Evolutionary conservation across 495 filamentous ascomycete genomes (phyloP), one percentile per base, ranked within the genome.

Genomic region (Xylaria flabelliformis): DNA sequence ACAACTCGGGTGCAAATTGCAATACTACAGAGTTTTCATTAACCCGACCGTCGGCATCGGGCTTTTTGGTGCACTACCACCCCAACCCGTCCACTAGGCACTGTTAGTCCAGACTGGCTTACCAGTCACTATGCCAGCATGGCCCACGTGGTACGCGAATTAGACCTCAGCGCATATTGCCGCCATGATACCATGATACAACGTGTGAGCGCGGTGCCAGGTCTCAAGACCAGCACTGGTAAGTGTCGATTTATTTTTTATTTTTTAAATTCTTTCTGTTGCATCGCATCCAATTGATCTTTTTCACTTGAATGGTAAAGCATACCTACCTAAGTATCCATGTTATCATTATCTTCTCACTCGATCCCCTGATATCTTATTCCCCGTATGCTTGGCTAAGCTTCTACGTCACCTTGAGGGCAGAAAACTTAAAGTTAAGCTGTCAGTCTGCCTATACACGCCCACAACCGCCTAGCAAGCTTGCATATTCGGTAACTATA

Each of bases 201-300:
- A 82, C 85, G 76, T 83, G 85, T 81, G 29, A 73, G 70, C 64
- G 63, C 72, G 21, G 80, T 86, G 51, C 84, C 83, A n/a, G 84
- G 82, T 62, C 73, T 86, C 66, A 86, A 82, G 73, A 85, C 84
- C 32, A 86, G 84, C 59, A 79, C 84, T 67, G 84, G 84, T 86
- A 67, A 84, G 84, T 67, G n/a, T 29, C 29, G 10, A 62, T 53
- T 59, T 36, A 39, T 55, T 7, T 72, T 29, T 55, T 41, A 51
- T 70, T 68, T 32, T 68, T 72, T 63, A 24, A 29, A 34, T 13
- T 8, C 26, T 63, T 32, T 46, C 26, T n/a, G 12, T 21, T 51
- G 17, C 34, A 34, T 71, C 48, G 21, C n/a, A 39, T 6, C 19
- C 29, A 32, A 46, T 34, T 8, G 2, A 29, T 7, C 26, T 24